Evolutionary conservation across 2,329 filamentous ascomycete species (phyloP).

Genomic region (Hymenotorrendiella dingleyae): DNA sequence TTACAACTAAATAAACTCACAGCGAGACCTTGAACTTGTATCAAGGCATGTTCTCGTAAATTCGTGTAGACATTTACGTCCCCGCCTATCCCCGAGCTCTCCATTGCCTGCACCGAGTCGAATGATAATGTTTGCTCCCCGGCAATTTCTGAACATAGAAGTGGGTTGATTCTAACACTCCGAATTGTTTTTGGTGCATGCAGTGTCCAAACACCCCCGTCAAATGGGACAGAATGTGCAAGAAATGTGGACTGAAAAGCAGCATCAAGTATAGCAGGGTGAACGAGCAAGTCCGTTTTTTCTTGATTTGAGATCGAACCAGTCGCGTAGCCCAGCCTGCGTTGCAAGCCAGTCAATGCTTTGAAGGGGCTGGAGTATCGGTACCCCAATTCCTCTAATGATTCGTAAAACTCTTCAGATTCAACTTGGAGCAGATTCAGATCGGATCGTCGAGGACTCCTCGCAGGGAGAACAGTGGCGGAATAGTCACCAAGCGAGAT

Average conservation of each 20-base stretch:
- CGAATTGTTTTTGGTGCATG: slow-evolving; percentile 20
- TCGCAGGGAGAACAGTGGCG: background rate
- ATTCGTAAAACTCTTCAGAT: slow-evolving; percentile 11
- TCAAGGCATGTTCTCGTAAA: slow-evolving; percentile 9
- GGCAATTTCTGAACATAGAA: slow-evolving; percentile 3
- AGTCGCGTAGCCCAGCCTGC: slow-evolving; percentile 3
- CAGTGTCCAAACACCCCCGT: slow-evolving; percentile 17
- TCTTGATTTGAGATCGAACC: background rate
- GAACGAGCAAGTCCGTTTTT: slow-evolving; percentile 31
- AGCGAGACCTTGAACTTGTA: slow-evolving; percentile 22
- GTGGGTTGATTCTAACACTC: slow-evolving; percentile 21
- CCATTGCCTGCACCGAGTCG: background rate
- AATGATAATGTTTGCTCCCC: slow-evolving; percentile 4
- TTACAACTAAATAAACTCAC: too few species aligned
- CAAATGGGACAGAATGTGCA: slow-evolving; percentile 16
- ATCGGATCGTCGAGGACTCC: background rate
- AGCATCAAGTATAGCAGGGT: slow-evolving; percentile 50
- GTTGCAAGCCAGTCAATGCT: slow-evolving; percentile 4
- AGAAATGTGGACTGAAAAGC: slow-evolving; percentile 40
- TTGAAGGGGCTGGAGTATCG: slow-evolving; percentile 11
- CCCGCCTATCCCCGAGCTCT: background rate
- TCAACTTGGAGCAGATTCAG: slow-evolving; percentile 11
- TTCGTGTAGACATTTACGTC: slow-evolving; percentile 4
- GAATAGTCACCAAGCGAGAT: background rate
- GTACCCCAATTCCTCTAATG: slow-evolving; percentile 11